A percentile compares a stretch with the other conserved stretches of the same genome.
phyloP scores from a whole-genome alignment of 1,284 basidiomycete species.

The Porogramme epimiltina region DNA sequence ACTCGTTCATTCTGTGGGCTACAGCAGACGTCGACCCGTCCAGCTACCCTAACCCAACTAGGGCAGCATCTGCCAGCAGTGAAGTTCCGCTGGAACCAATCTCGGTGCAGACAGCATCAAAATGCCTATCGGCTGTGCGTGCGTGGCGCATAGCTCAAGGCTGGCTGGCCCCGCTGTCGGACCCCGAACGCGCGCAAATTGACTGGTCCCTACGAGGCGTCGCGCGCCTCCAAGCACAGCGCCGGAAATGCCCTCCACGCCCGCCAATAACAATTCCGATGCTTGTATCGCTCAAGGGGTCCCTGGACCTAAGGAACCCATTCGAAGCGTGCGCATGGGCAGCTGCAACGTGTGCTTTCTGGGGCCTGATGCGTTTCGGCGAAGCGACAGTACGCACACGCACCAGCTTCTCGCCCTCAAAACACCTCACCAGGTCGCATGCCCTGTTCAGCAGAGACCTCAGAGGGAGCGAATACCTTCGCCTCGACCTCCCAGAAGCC shows the following conservation, averaged over 20 bases:
- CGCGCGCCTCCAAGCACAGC: conserved; percentile 20
- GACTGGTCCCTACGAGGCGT: conserved; percentile 32
- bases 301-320: conserved; percentile 26
- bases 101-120: conserved; percentile 9
- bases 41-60: too few species aligned
- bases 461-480: conserved; percentile 22
- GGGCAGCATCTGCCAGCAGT: too few species aligned
- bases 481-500: conserved; percentile 31
- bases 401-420: conserved; percentile 14
- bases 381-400: conserved; percentile 31
- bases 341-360: conserved; percentile 35
- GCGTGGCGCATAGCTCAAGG: conserved; percentile 41
- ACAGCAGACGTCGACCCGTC: too few species aligned
- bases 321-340: conserved; percentile 41
- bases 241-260: too few species aligned
- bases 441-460: conserved; percentile 17
- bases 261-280: too few species aligned
- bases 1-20: too few species aligned
- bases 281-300: too few species aligned
- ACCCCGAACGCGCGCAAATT: conserved; percentile 23
- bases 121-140: conserved; percentile 36
- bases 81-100: too few species aligned
- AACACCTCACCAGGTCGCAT: too few species aligned
- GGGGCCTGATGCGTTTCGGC: conserved; percentile 38
- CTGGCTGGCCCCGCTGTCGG: conserved; percentile 30